Conservation (phyloP, 805 yeast genomes). For the Trichomonascus vanleenenianus region DNA sequence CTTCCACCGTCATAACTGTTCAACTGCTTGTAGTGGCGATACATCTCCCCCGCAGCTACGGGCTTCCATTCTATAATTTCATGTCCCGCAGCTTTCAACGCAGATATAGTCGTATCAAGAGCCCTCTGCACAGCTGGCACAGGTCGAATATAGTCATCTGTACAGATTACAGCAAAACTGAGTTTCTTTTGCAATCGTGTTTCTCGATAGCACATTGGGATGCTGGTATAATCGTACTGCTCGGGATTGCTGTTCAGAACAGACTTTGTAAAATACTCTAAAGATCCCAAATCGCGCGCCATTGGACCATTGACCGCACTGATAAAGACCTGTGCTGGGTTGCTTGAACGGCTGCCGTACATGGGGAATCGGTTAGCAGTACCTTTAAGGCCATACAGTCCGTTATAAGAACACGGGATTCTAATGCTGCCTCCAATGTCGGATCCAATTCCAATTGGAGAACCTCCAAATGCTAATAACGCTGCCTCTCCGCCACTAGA, state of each 20-base stretch:
- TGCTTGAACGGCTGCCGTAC: slow-evolving; percentile 28
- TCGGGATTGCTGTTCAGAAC: slow-evolving; percentile 39
- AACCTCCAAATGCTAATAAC: slow-evolving; percentile 35
- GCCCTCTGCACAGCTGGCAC: slow-evolving; percentile 45
- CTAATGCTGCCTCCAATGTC: slow-evolving; percentile 51
- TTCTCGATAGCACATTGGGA: slow-evolving; percentile 45
- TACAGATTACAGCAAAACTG: slow-evolving; percentile 15
- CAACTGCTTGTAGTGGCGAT: slow-evolving; percentile 16
- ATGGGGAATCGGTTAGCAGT: slow-evolving; percentile 37
- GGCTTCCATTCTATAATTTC: slow-evolving; percentile 22
- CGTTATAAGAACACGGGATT: slow-evolving; percentile 40
- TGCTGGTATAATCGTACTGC: slow-evolving; percentile 41
- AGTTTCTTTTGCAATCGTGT: slow-evolving; percentile 21
- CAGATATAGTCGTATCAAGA: slow-evolving; percentile 27
- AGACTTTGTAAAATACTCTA: slow-evolving; percentile 34
- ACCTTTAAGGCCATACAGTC: slow-evolving; percentile 43
- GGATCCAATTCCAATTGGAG: slow-evolving; percentile 45
- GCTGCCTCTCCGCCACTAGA: slow-evolving; percentile 52
- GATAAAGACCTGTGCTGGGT: slow-evolving; percentile 33
- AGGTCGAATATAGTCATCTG: slow-evolving; percentile 41
- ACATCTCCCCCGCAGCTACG: neutral
- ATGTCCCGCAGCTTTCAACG: slow-evolving; percentile 12
- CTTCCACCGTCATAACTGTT: slow-evolving; percentile 32
- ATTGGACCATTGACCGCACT: slow-evolving; percentile 44
- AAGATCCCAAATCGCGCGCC: slow-evolving; percentile 31